These are phyloP conservation scores for Sedum album DNA, from an alignment of 164 flowering plant species.

Conservation along the genomic window DNA sequence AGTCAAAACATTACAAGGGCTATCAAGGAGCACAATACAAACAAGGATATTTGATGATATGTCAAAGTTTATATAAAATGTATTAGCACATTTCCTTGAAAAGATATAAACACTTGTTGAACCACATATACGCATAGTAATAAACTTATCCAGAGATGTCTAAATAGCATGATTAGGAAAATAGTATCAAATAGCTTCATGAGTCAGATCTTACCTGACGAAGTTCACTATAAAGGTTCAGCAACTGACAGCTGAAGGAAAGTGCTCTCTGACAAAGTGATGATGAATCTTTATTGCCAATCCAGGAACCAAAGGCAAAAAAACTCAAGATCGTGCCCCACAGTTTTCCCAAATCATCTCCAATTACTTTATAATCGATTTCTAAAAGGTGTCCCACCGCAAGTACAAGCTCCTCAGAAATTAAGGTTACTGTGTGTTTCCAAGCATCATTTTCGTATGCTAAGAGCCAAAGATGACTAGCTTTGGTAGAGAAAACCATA, in stretches of 20 bases:
- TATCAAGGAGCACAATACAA: not conserved
- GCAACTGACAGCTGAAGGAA: slow-evolving; percentile 47
- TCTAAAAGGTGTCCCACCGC: slow-evolving; percentile 46
- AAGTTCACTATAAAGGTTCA: slow-evolving; percentile 69
- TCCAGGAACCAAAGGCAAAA: slow-evolving; percentile 27
- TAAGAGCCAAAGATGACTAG: slow-evolving; percentile 19
- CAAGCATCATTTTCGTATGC: slow-evolving; percentile 11
- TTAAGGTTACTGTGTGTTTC: slow-evolving; percentile 17
- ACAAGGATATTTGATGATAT: not conserved
- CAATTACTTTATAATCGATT: slow-evolving; percentile 71
- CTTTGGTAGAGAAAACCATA: slow-evolving; percentile 30
- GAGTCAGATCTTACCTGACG: slow-evolving; percentile 61
- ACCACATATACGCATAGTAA: not conserved
- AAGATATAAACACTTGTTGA: not conserved
- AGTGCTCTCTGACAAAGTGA: slow-evolving; percentile 29
- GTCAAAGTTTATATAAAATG: not conserved
- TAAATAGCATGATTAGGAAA: not conserved
- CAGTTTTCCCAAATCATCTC: slow-evolving; percentile 46
- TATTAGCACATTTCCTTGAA: not conserved
- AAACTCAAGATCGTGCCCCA: slow-evolving; percentile 56
- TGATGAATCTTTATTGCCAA: slow-evolving; percentile 16
- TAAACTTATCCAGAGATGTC: not conserved
- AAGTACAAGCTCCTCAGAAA: slow-evolving; percentile 48
- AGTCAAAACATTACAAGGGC: not conserved
- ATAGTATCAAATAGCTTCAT: not conserved